Evolutionary conservation across 495 filamentous ascomycete species (phyloP).

Genomic region (Penicillium dipodomyicola): DNA sequence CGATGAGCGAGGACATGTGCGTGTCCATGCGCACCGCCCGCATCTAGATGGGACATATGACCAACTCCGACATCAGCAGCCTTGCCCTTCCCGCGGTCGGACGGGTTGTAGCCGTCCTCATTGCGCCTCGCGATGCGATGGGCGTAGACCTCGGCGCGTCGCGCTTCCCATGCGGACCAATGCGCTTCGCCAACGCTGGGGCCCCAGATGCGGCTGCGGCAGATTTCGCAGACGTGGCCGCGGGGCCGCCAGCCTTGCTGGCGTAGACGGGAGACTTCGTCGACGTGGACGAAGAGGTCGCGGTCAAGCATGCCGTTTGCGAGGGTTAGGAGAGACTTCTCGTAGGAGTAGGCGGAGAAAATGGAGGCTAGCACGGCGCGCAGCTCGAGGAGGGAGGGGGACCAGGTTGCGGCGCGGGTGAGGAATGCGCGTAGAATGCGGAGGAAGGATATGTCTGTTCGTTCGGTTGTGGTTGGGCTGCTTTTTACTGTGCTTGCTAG

Average conservation of each 20-base stretch:
- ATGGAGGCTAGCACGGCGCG: conserved; percentile 81
- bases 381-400: conserved; percentile 83
- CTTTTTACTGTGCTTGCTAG: conserved; percentile 61
- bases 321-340: conserved; percentile 79
- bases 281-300: conserved; percentile 83
- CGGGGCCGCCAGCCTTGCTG: conserved; percentile 86
- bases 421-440: conserved; percentile 88
- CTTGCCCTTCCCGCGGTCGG: conserved; percentile 44
- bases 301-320: conserved; percentile 85
- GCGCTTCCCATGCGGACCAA: conserved; percentile 77
- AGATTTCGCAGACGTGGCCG: conserved; percentile 83
- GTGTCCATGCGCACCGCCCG: conserved; percentile 17
- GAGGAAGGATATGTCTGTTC: conserved; percentile 73
- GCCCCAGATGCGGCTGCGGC: conserved; percentile 81
- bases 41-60: conserved; percentile 18
- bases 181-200: conserved; percentile 75
- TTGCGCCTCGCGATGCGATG: conserved; percentile 33
- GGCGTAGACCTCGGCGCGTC: conserved; percentile 47
- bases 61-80: conserved; percentile 30
- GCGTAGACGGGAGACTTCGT: conserved; percentile 68
- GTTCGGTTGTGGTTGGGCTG: conserved; percentile 36
- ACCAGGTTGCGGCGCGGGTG: conserved; percentile 72
- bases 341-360: conserved; percentile 93
- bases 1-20: neutral
- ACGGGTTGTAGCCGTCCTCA: conserved; percentile 32